Percentiles rank a stretch among this genome's conserved stretches.
Conservation (phyloP, 176 grass and related monocot genomes). For the Alopecurus myosuroides region DNA sequence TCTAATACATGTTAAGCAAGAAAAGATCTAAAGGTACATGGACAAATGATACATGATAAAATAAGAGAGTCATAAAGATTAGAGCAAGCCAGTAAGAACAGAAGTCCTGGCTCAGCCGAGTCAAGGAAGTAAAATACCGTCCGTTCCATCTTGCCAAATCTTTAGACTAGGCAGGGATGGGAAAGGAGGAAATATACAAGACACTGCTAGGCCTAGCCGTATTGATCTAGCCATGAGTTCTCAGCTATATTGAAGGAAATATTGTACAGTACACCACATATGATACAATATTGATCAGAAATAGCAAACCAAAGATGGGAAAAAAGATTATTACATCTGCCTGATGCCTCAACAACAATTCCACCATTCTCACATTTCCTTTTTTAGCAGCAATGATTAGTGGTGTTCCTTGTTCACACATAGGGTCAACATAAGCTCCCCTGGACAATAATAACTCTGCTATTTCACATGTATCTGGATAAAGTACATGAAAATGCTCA, state of each 20-base stretch:
- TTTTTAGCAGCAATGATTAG: not conserved
- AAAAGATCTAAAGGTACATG: not conserved
- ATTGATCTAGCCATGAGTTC: not conserved
- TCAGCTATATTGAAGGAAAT: not conserved
- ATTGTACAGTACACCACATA: not conserved
- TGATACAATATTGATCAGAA: not conserved
- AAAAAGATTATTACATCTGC: not conserved
- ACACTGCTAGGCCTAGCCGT: not conserved
- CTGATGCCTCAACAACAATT: not conserved
- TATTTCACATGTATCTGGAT: not conserved
- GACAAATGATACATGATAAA: not conserved
- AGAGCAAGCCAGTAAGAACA: not conserved
- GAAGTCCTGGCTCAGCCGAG: not conserved
- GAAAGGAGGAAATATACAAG: not conserved
- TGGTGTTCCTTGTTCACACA: not conserved
- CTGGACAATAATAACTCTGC: no score
- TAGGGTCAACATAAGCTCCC: slow-evolving; percentile 3
- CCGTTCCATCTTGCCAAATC: not conserved
- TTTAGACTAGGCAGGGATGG: not conserved
- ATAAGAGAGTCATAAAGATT: not conserved
- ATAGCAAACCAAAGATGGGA: not conserved
- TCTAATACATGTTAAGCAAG: not conserved
- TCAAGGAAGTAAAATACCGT: not conserved
- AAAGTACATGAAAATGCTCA: not conserved
- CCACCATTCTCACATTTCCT: not conserved